phyloP scores from a whole-genome alignment of 805 yeast genomes.

The Brettanomyces custersianus region DNA sequence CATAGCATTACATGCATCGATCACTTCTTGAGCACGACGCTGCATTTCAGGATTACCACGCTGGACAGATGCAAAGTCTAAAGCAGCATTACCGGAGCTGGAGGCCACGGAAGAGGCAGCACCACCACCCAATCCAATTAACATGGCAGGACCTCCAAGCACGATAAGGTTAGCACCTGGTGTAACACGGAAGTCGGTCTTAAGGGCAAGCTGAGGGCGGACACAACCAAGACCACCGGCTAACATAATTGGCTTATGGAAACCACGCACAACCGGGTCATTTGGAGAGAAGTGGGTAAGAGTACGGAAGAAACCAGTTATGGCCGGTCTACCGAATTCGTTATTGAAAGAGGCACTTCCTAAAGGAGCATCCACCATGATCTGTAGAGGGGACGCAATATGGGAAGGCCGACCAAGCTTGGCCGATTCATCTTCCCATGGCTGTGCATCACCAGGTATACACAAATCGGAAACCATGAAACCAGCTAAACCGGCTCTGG shows the following conservation, averaged over 20 bases:
- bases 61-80: constrained; percentile 98
- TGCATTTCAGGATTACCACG: constrained; percentile 99
- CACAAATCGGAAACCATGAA: constrained; percentile 83
- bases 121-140: constrained; percentile 99
- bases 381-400: constrained; percentile 86
- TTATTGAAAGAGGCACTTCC: constrained; percentile 98
- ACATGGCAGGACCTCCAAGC: constrained; percentile 95
- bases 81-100: constrained; percentile 91
- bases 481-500: constrained; percentile 94
- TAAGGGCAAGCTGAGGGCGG: constrained; percentile 85
- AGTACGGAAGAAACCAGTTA: constrained; percentile 94
- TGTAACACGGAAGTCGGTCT: constrained; percentile 69
- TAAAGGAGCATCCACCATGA: constrained; percentile 94
- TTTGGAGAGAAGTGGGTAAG: constrained; percentile 55
- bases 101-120: constrained; percentile 97
- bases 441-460: constrained; percentile 80
- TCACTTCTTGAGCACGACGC: constrained; percentile 97
- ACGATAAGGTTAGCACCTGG: constrained; percentile 90
- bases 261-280: constrained; percentile 75
- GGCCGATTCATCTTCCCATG: constrained; percentile 86
- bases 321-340: constrained; percentile 98
- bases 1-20: constrained; percentile 83
- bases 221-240: constrained; percentile 99
- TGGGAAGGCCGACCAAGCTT: constrained; percentile 86
- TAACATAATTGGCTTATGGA: constrained; percentile 97